Evolutionary conservation across 2,329 filamentous ascomycete species (phyloP).

Genomic region (Fonsecaea pugnacius): DNA sequence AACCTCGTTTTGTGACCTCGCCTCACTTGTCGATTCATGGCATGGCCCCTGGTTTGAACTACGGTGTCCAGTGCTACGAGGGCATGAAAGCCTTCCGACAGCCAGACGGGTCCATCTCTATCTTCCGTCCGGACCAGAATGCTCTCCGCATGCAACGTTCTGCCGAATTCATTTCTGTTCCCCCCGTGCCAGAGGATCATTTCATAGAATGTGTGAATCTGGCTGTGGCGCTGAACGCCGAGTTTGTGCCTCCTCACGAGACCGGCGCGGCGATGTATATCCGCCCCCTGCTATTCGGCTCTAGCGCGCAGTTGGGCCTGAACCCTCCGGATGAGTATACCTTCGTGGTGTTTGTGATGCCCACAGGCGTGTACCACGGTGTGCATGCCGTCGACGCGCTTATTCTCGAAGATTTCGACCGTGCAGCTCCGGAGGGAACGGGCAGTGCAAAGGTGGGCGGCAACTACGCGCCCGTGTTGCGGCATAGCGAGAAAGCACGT

Average conservation of each 20-base stretch:
- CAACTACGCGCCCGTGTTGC: slow-evolving; percentile 91
- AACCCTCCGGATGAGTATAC: slow-evolving; percentile 89
- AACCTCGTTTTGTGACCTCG: slow-evolving; percentile 77
- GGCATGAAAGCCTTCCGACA: slow-evolving; percentile 95
- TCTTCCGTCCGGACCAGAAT: slow-evolving; percentile 88
- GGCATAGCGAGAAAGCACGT: slow-evolving; percentile 81
- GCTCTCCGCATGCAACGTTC: slow-evolving; percentile 83
- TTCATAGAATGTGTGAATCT: slow-evolving; percentile 78
- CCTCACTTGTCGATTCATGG: slow-evolving; percentile 89
- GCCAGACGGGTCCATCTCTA: slow-evolving; percentile 71
- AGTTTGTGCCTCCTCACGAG: slow-evolving; percentile 84
- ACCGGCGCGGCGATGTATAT: slow-evolving; percentile 93
- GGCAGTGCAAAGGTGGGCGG: slow-evolving; percentile 93
- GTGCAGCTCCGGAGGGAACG: slow-evolving; percentile 86
- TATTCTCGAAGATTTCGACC: slow-evolving; percentile 91
- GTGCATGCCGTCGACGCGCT: slow-evolving; percentile 83
- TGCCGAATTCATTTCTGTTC: slow-evolving; percentile 80
- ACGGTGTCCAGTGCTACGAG: slow-evolving; percentile 96
- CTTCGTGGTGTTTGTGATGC: slow-evolving; percentile 86
- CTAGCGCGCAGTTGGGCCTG: slow-evolving; percentile 81
- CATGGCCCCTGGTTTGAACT: slow-evolving; percentile 94
- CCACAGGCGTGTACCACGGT: slow-evolving; percentile 92
- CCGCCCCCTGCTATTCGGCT: slow-evolving; percentile 85
- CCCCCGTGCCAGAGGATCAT: slow-evolving; percentile 73
- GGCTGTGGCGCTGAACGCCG: slow-evolving; percentile 85